Conservation (phyloP, 2,329 filamentous ascomycete species). For the Trichoderma polysporum region DNA sequence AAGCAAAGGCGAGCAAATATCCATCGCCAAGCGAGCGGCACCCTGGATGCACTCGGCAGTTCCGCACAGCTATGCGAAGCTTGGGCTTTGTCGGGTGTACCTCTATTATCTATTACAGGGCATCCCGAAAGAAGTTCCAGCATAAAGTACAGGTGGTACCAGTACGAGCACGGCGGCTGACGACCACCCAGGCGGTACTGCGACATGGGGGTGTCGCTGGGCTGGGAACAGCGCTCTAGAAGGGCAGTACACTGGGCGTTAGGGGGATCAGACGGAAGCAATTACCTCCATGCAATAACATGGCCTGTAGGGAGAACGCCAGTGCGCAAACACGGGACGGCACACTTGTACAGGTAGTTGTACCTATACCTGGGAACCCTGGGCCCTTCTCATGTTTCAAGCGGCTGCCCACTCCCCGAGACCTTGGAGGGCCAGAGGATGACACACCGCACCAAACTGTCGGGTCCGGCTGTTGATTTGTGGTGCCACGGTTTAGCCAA, state of each 20-base stretch:
- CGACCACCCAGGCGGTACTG: neutral
- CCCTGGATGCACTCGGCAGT: slow-evolving; percentile 12
- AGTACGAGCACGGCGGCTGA: neutral
- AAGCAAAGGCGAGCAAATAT: neutral
- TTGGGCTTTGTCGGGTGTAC: neutral
- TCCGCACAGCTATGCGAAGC: neutral
- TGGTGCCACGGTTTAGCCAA: slow-evolving; percentile 1
- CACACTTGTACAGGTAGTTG: neutral
- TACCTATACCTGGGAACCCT: neutral
- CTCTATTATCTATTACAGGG: neutral
- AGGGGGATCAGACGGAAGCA: too few relatives aligned
- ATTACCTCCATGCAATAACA: too few relatives aligned
- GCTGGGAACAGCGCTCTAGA: neutral
- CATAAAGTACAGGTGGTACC: neutral
- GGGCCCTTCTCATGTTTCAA: neutral
- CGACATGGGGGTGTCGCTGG: neutral
- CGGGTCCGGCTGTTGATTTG: slow-evolving; percentile 16
- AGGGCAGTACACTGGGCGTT: neutral
- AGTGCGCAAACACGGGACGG: neutral
- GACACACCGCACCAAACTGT: slow-evolving; percentile 20
- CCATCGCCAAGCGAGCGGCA: neutral
- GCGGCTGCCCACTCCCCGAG: neutral
- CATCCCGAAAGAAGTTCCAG: neutral
- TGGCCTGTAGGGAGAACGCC: neutral
- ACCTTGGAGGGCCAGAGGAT: neutral